These are phyloP conservation scores for Trapa incisa DNA, from an alignment of 345 rosid genomes.

Conservation along the genomic window DNA sequence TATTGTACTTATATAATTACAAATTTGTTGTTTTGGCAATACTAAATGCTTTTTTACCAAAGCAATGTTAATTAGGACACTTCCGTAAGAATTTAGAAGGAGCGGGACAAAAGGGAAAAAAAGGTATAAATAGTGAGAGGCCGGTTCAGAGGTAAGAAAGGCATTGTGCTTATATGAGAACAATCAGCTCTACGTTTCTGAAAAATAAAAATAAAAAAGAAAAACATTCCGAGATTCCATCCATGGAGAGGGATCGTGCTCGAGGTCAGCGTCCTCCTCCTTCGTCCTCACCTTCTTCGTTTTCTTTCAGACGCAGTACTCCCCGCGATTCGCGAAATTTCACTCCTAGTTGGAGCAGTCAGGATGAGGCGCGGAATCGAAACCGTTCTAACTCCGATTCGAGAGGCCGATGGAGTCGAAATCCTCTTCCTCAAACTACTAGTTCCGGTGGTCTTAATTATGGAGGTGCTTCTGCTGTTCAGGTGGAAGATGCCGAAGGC, in stretches of 20 bases:
- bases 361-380: background rate
- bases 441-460: background rate
- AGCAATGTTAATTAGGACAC: no score
- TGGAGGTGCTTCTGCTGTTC: background rate
- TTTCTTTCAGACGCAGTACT: slow-evolving; percentile 3
- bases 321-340: background rate
- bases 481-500: background rate
- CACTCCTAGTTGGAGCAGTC: background rate
- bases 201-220: no score
- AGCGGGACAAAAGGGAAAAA: no score
- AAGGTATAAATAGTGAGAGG: no score
- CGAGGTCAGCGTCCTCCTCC: background rate
- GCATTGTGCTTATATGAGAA: no score
- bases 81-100: no score
- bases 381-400: background rate
- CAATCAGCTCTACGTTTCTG: no score
- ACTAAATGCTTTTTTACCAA: no score
- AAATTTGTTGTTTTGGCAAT: no score
- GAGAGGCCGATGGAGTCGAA: slow-evolving; percentile 4
- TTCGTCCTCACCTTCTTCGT: slow-evolving; percentile 3
- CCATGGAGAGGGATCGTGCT: slow-evolving; percentile 1
- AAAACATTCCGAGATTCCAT: background rate
- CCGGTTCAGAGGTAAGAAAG: no score
- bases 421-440: background rate
- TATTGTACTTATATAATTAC: no score